Conservation (phyloP, 2,329 filamentous ascomycete genomes). For the Dactylellina cionopaga region DNA sequence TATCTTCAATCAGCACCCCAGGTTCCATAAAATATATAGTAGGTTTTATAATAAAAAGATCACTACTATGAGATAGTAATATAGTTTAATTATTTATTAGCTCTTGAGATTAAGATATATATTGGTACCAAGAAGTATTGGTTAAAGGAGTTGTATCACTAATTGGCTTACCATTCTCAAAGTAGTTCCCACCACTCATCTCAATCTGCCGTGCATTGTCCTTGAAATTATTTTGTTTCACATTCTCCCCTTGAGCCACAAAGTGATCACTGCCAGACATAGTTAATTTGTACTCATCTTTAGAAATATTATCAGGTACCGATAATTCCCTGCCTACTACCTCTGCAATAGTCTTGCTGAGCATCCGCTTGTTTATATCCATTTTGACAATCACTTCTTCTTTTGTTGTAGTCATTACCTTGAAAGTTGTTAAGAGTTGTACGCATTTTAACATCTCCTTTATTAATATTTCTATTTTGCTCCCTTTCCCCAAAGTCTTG, state of each 20-base stretch:
- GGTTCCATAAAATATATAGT: neutral
- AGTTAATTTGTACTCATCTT: neutral
- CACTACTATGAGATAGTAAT: too few species aligned
- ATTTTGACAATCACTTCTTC: neutral
- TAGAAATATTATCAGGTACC: conserved; percentile 1
- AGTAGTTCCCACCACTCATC: neutral
- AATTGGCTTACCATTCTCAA: neutral
- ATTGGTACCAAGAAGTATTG: too few species aligned
- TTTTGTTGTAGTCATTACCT: neutral
- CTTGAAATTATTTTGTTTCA: neutral
- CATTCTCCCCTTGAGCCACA: neutral
- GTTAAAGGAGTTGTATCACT: too few species aligned
- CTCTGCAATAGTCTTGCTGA: conserved; percentile 4
- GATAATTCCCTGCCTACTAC: conserved; percentile 10
- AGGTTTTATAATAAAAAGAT: too few species aligned
- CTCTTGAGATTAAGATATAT: too few species aligned
- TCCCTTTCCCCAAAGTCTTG: conserved; percentile 17
- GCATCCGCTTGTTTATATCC: neutral
- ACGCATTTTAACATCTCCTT: conserved; percentile 17
- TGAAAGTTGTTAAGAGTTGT: neutral
- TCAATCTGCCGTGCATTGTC: neutral
- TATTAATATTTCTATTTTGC: conserved; percentile 13
- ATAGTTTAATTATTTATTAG: too few species aligned
- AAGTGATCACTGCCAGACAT: neutral
- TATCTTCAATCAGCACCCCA: neutral